Base-by-base conservation (phyloP, 345 rosid species). In the Citrus cavaleriei region DNA sequence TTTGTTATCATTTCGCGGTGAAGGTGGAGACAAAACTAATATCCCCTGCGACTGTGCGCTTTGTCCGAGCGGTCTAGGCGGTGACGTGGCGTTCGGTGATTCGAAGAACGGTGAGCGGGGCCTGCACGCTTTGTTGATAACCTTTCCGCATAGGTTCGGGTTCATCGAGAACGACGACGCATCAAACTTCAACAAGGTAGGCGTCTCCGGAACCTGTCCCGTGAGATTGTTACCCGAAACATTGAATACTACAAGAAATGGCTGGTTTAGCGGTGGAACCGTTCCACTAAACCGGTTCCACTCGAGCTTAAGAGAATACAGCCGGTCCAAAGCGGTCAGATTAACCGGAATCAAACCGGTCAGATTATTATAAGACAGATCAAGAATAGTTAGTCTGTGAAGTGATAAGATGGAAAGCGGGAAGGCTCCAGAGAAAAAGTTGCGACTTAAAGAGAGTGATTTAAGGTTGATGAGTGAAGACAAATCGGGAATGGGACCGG, bases 111-210 rank as follows among this genome's bases (percentile, higher is more conserved):
- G 98, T 5, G 93, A 80, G 42, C 82, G 87, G 2, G 91, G 73
- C 59, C 78, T 72, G 82, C 98, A 96, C 4, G 87, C 88, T 79
- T 77, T 82, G 68, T 91, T 89, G 8, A 93, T 84, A 9, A 91
- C 81, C 94, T 89, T 93, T 0, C 99, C 98, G 81, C 99, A 96
- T 34, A 96, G 89, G 37, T 85, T 82, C n/a, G 93, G 93, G 80
- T 96, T 94, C 30, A 74, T 73, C 12, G 63, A 77, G 72, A 93
- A 94, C 78, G 98, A 77, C 60, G 95, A 78, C 69, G 90, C 40
- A 6, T 59, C 90, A 73, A 96, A 92, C 81, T 90, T 84, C 10
- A 91, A 83, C 2, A 94, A 85, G 21, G 97, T 88, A 9, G 89
- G 83, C 10, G 99, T 96, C 2, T 70, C 68, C 0, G 99, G 98